Base-by-base conservation (phyloP, 2,329 filamentous ascomycete genomes). In the Diatrype stigma region DNA sequence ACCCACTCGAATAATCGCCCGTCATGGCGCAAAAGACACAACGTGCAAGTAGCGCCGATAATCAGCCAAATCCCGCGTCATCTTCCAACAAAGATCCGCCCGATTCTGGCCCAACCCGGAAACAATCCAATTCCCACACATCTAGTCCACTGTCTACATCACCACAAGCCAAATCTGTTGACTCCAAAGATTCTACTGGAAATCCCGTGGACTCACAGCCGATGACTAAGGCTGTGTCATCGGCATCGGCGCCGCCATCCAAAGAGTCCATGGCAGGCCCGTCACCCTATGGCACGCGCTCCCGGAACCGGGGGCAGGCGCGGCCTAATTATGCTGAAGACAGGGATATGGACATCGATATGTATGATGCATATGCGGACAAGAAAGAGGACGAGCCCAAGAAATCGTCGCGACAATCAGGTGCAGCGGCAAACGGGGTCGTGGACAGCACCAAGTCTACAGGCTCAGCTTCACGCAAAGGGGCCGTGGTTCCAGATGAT, bases 281-380 rank as follows among this genome's bases (percentile, higher is more conserved):
- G 47, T 85, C 84, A 60, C 85, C 84, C 45, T 96, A 99, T 71
- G 93, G 93, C 64, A 99, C 94, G 67, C 87, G 92, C 63, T 96
- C 92, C 61, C 88, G 94, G 68, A 96, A 96, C 71, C 87, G 92
- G 64, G 87, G 88, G 63, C 84, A 81, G 59, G 80, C 87, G 61
- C 88, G 94, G 60, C 85, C 87, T 59, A 99, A 99, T 72, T 99
- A 99, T 71, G 93, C 94, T 47, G 94, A 99, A 73, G 89, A 93
- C 71, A 89, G 82, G 72, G 93, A 96, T 70, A 78, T 92, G 60
- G 93, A 97, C 63, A 84, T 89, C 70, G 94, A 97, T 53, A 72
- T 79, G 67, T 90, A 91, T 68, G 93, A 96, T 63, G 81, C 79
- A 67, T 73, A 78, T 64, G 68, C 74, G 48, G 72, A 80, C 59